A percentile compares a stretch with the other conserved stretches of the same genome.
Evolutionary conservation across 441 rosid genomes (phyloP).

Genomic region (Pelargonium citronellum): DNA sequence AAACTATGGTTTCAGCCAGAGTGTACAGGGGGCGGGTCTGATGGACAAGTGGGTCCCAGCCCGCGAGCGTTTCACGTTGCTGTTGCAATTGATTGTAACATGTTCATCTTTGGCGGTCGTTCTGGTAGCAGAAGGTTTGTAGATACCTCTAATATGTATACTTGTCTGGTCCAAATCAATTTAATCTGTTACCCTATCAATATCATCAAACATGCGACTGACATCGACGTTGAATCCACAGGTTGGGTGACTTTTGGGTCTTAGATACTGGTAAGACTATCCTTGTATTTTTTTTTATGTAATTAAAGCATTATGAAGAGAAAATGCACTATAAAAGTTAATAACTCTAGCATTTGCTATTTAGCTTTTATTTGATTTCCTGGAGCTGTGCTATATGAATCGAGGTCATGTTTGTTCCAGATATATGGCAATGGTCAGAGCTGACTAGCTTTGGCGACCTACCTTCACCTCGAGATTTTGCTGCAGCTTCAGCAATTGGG

Average conservation of each 20-base stretch:
- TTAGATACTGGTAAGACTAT: slow-evolving; percentile 75
- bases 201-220: slow-evolving; percentile 15
- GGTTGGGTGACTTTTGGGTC: slow-evolving; percentile 98
- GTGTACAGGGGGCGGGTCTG: slow-evolving; percentile 75
- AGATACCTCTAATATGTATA: slow-evolving; percentile 4
- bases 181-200: slow-evolving; percentile 2
- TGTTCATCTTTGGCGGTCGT: slow-evolving; percentile 96
- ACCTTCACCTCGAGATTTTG: slow-evolving; percentile 88
- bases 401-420: slow-evolving; percentile 37
- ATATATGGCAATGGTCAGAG: slow-evolving; percentile 99
- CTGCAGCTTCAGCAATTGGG: slow-evolving; percentile 90
- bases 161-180: background rate
- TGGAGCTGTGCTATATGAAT: slow-evolving; percentile 11
- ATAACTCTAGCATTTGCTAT: slow-evolving; percentile 4
- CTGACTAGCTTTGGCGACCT: slow-evolving; percentile 86
- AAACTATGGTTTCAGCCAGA: slow-evolving; percentile 87
- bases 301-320: background rate
- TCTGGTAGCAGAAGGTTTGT: slow-evolving; percentile 64
- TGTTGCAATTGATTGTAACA: slow-evolving; percentile 81
- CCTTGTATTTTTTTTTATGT: background rate
- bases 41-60: slow-evolving; percentile 82
- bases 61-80: slow-evolving; percentile 95
- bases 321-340: slow-evolving; percentile 9
- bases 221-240: slow-evolving; percentile 32
- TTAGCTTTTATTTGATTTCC: background rate